Percentiles rank a stretch among this genome's conserved stretches.
phyloP scores from a whole-genome alignment of 768 basidiomycete genomes.

The Russula abietina region DNA sequence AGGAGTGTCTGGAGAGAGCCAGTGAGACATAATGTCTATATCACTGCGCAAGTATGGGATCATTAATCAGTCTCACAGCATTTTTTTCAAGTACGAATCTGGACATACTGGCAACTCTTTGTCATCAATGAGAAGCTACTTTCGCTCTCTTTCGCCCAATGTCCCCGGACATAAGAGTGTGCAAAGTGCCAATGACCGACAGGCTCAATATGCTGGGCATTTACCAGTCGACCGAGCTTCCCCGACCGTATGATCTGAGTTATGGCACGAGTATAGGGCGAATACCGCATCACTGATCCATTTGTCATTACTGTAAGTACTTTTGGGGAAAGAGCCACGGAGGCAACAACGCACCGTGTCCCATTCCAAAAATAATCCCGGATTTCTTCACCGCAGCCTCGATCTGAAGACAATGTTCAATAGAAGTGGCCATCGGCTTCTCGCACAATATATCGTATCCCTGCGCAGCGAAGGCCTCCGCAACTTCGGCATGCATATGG shows the following conservation, averaged over 20 bases:
- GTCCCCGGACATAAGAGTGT: constrained; percentile 81
- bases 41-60: constrained; percentile 45
- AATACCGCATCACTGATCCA: constrained; percentile 74
- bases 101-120: constrained; percentile 79
- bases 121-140: no score
- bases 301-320: background rate
- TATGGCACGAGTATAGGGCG: constrained; percentile 71
- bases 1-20: no score
- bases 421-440: no score
- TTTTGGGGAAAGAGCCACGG: background rate
- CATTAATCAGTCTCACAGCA: constrained; percentile 2
- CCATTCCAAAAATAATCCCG: no score
- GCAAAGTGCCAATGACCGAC: constrained; percentile 86
- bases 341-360: no score
- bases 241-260: constrained; percentile 68
- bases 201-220: constrained; percentile 79
- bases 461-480: no score
- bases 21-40: constrained; percentile 75
- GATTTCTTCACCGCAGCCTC: no score
- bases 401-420: no score
- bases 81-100: background rate
- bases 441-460: no score
- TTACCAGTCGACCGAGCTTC: no score
- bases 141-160: constrained; percentile 65
- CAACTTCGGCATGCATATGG: no score